Evolutionary conservation across 2,329 filamentous ascomycete genomes (phyloP).

Genomic region (Ophiostoma tasmaniense): DNA sequence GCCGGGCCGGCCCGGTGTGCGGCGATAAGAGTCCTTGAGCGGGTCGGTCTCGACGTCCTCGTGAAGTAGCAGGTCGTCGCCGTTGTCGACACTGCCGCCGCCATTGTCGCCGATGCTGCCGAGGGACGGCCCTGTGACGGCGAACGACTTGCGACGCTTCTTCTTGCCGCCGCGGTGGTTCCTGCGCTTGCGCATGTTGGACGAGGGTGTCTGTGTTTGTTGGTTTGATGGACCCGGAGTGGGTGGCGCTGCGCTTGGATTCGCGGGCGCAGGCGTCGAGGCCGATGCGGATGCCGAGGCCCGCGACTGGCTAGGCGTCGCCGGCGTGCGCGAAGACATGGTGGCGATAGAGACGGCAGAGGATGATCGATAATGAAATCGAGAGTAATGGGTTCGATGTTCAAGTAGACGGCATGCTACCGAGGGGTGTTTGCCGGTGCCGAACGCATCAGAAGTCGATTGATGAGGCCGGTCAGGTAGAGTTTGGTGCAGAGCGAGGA

Average conservation of each 20-base stretch:
- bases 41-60: slow-evolving; percentile 46
- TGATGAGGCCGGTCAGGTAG: neutral
- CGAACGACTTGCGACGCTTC: slow-evolving; percentile 77
- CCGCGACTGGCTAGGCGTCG: neutral
- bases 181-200: slow-evolving; percentile 50
- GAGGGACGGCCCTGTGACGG: slow-evolving; percentile 33
- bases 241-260: neutral
- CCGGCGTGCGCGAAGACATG: neutral
- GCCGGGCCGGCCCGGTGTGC: slow-evolving; percentile 37
- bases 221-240: neutral
- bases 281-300: neutral
- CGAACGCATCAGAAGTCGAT: slow-evolving; percentile 3
- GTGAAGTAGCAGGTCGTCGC: slow-evolving; percentile 25
- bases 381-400: neutral
- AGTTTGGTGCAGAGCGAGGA: neutral
- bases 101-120: neutral
- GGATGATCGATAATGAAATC: neutral
- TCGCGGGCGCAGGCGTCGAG: neutral
- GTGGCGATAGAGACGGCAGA: neutral
- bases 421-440: slow-evolving; percentile 8
- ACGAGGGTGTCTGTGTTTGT: neutral
- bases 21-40: slow-evolving; percentile 21
- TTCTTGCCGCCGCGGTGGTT: slow-evolving; percentile 72
- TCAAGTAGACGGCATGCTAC: slow-evolving; percentile 14
- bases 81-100: slow-evolving; percentile 7